Percentiles rank a stretch among this genome's conserved stretches.
Evolutionary conservation across 768 basidiomycete species (phyloP).

Genomic region (Tricholoma flavovirens): DNA sequence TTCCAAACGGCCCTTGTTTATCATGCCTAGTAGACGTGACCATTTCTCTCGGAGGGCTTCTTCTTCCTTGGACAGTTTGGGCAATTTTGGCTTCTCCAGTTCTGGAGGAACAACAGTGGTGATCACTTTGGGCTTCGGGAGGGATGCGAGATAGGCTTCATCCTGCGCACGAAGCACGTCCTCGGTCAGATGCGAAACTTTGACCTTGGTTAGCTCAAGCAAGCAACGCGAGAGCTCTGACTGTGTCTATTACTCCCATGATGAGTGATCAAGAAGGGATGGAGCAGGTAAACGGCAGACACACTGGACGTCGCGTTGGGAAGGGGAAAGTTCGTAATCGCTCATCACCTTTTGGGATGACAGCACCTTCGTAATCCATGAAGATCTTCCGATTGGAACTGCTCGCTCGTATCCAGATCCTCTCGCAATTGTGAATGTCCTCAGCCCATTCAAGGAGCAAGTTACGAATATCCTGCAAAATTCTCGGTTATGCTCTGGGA

Average conservation of each 20-base stretch:
- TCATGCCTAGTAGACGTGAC: conserved; percentile 84
- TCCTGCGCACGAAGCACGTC: conserved; percentile 81
- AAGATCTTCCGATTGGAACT: conserved; percentile 85
- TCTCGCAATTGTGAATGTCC: conserved; percentile 79
- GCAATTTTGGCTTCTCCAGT: conserved; percentile 42
- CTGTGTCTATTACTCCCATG: conserved; percentile 57
- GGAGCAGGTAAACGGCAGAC: conserved; percentile 20
- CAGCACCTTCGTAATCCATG: conserved; percentile 78
- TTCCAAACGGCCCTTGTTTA: conserved; percentile 79
- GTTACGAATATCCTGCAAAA: conserved; percentile 74
- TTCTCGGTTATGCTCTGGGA: conserved; percentile 1
- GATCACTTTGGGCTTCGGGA: conserved; percentile 70
- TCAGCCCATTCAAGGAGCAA: conserved; percentile 83
- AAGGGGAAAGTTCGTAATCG: conserved; percentile 90
- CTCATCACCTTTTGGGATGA: conserved; percentile 73
- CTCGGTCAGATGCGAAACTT: conserved; percentile 82
- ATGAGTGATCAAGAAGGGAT: not conserved
- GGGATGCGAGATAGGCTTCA: conserved; percentile 82
- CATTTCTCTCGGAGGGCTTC: conserved; percentile 75
- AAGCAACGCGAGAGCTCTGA: conserved; percentile 86
- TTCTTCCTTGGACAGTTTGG: conserved; percentile 76
- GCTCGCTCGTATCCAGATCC: conserved; percentile 89
- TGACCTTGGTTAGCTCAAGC: conserved; percentile 76
- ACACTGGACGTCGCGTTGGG: conserved; percentile 89
- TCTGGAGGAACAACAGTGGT: conserved; percentile 29